phyloP scores from a whole-genome alignment of 352 stramenopile species.

The Aphanomyces cochlioides region DNA sequence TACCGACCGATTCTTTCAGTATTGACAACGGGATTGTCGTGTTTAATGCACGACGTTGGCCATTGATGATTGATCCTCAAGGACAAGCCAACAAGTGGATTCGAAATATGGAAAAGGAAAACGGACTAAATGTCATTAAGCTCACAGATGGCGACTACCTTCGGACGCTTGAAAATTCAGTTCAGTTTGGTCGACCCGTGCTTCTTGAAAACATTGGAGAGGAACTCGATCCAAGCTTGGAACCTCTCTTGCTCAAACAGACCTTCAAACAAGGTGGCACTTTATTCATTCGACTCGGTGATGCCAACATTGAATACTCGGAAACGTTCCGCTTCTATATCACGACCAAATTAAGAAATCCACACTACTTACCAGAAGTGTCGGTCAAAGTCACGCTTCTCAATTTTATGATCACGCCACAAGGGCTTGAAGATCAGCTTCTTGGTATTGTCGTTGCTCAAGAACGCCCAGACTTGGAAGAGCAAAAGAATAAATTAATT shows the following conservation, averaged over 20 bases:
- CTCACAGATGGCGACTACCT: constrained; percentile 92
- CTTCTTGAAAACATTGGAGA: constrained; percentile 91
- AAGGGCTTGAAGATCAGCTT: constrained; percentile 89
- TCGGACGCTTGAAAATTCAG: constrained; percentile 87
- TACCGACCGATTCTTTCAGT: constrained; percentile 91
- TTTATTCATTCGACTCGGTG: constrained; percentile 89
- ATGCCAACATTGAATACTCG: constrained; percentile 90
- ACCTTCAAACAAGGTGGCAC: constrained; percentile 93
- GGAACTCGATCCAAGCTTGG: constrained; percentile 89
- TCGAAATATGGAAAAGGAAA: constrained; percentile 90
- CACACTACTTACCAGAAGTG: constrained; percentile 91
- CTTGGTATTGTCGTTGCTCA: constrained; percentile 90
- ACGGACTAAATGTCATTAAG: constrained; percentile 91
- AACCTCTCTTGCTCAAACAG: constrained; percentile 91
- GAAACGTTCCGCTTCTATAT: constrained; percentile 93
- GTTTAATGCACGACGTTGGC: constrained; percentile 92
- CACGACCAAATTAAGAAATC: constrained; percentile 91
- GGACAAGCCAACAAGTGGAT: constrained; percentile 95
- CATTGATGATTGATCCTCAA: constrained; percentile 94
- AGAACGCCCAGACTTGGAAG: constrained; percentile 89
- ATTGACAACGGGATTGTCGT: constrained; percentile 95
- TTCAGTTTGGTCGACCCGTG: constrained; percentile 90
- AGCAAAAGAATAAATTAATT: constrained; percentile 92
- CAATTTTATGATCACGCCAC: constrained; percentile 95
- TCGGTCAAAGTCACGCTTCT: constrained; percentile 92